A percentile compares a stretch with the other conserved stretches of the same genome.
Evolutionary conservation across 208 protist genomes (phyloP).

Genomic region (Porcisia deanei): DNA sequence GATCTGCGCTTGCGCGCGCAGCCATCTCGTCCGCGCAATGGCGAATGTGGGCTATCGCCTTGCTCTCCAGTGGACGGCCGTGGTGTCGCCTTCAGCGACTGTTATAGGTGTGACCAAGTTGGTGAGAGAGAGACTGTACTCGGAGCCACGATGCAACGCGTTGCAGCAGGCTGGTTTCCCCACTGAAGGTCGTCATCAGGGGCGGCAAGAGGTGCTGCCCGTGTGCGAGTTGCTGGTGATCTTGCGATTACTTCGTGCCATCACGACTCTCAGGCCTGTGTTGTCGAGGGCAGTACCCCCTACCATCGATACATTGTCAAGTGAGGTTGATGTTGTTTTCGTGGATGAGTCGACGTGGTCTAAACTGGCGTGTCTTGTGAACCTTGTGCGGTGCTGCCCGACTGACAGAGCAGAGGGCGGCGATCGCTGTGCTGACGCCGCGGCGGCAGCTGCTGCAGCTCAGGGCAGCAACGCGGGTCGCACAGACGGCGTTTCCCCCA

Average conservation of each 20-base stretch:
- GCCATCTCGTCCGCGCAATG: constrained; percentile 5
- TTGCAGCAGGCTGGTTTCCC: not conserved
- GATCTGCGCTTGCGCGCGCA: not conserved
- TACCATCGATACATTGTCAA: not conserved
- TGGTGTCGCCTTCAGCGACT: constrained; percentile 1
- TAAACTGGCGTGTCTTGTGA: constrained; percentile 16
- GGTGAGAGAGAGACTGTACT: not conserved
- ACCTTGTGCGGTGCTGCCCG: constrained; percentile 7
- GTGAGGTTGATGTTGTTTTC: not conserved
- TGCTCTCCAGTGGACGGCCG: constrained; percentile 11
- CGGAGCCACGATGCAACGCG: not conserved
- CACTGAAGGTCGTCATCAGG: not conserved
- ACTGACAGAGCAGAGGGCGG: not conserved
- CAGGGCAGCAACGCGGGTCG: not conserved
- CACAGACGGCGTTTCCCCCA: not conserved
- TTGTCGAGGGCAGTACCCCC: not conserved
- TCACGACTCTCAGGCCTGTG: constrained; percentile 2
- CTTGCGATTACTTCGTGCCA: not conserved
- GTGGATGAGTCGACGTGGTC: constrained; percentile 28
- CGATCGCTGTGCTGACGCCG: not conserved
- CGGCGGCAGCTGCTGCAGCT: not conserved
- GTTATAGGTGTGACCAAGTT: not conserved
- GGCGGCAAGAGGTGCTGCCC: not conserved
- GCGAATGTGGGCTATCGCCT: constrained; percentile 11
- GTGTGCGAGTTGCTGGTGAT: not conserved